These are phyloP conservation scores for Diaporthe amygdali DNA, from an alignment of 2,329 filamentous ascomycete species.

Conservation along the genomic window DNA sequence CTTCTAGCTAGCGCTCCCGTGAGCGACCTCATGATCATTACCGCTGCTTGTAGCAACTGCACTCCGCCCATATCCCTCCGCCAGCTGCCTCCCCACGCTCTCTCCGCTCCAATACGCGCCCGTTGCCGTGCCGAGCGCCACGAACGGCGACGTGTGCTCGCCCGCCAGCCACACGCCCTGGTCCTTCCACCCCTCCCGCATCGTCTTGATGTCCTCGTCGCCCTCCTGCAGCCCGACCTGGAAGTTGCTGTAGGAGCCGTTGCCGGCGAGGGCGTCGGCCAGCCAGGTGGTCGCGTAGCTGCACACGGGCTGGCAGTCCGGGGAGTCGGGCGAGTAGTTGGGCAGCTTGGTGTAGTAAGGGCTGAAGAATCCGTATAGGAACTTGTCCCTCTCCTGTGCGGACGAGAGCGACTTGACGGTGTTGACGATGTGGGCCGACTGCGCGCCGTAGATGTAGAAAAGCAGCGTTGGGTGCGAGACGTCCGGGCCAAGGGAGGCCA, in stretches of 20 bases:
- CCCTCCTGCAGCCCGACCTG: constrained; percentile 74
- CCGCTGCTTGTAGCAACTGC: background rate
- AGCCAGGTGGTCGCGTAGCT: constrained; percentile 80
- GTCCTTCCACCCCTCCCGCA: constrained; percentile 67
- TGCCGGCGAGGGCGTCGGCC: constrained; percentile 77
- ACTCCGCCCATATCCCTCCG: constrained; percentile 54
- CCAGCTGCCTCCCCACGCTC: constrained; percentile 71
- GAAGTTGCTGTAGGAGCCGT: constrained; percentile 86
- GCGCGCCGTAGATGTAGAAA: constrained; percentile 78
- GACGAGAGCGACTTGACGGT: constrained; percentile 46
- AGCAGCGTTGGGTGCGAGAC: constrained; percentile 78
- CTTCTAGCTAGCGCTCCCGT: background rate
- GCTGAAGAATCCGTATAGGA: constrained; percentile 70
- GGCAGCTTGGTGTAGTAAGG: constrained; percentile 82
- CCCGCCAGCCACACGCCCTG: constrained; percentile 84
- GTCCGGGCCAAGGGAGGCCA: constrained; percentile 65
- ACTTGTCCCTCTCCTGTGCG: constrained; percentile 53
- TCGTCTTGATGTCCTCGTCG: constrained; percentile 72
- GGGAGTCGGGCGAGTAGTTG: constrained; percentile 59
- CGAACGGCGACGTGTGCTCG: constrained; percentile 89
- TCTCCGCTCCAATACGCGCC: constrained; percentile 94
- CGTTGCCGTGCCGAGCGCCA: constrained; percentile 85
- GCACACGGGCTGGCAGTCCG: constrained; percentile 65
- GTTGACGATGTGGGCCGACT: constrained; percentile 49
- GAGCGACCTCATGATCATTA: background rate